Evolutionary conservation across 75 land plant genomes (phyloP).

Genomic region (Selaginella tamariscina): DNA sequence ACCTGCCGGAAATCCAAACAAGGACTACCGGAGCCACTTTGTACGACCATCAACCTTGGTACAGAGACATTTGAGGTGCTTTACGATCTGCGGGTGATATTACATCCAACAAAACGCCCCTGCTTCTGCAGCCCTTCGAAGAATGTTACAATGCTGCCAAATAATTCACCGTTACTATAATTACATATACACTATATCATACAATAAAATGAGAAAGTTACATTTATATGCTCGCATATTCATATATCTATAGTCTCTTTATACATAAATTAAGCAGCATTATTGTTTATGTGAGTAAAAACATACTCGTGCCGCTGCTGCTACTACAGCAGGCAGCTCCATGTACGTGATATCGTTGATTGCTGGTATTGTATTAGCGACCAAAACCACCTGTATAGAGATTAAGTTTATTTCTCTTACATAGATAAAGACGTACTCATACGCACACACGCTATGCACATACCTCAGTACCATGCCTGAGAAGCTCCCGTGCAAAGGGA

Average conservation of each 20-base stretch:
- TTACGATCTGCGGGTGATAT: constrained; percentile 18
- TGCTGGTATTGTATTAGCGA: constrained; percentile 93
- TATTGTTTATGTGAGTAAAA: no score
- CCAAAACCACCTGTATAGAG: constrained; percentile 68
- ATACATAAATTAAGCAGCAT: no score
- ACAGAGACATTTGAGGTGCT: constrained; percentile 24
- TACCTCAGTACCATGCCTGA: constrained; percentile 94
- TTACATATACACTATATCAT: no score
- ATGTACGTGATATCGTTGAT: constrained; percentile 86
- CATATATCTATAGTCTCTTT: no score
- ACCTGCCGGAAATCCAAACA: constrained; percentile 94
- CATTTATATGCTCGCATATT: neutral
- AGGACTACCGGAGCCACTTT: constrained; percentile 95
- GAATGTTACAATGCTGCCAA: constrained; percentile 80
- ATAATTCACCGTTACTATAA: no score
- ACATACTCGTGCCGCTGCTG: constrained; percentile 89
- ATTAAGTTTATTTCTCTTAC: no score
- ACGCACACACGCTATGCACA: no score
- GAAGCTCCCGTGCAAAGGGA: constrained; percentile 86
- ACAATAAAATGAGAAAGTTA: neutral
- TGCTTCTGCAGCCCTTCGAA: constrained; percentile 82
- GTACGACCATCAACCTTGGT: constrained; percentile 84
- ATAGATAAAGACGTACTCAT: no score
- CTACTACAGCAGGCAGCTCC: constrained; percentile 83
- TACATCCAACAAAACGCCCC: constrained; percentile 90